Conservation (phyloP, 140 eudicot species). For the Oenanthe javanica region DNA sequence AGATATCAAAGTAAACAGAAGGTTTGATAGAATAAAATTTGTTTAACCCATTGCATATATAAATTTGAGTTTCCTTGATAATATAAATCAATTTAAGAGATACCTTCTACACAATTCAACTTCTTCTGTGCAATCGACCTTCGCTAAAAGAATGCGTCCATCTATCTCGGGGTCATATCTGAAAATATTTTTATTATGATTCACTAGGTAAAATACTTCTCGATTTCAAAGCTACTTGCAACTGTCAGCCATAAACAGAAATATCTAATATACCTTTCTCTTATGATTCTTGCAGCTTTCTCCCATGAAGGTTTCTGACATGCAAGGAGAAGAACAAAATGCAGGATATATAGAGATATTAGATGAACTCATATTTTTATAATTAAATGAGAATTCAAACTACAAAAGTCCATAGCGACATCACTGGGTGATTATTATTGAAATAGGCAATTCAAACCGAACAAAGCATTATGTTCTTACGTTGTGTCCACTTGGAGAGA, state of each 20-base stretch:
- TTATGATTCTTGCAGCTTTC: conserved; percentile 82
- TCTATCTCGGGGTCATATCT: conserved; percentile 91
- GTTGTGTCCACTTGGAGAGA: too few relatives aligned
- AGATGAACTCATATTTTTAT: background rate
- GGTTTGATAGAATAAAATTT: background rate
- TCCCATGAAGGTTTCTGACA: conserved; percentile 98
- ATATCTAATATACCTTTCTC: conserved; percentile 54
- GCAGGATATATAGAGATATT: conserved; percentile 14
- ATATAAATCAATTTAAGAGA: background rate
- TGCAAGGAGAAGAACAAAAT: background rate
- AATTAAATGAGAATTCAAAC: background rate
- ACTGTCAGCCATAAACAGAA: conserved; percentile 6
- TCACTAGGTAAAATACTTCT: conserved; percentile 3
- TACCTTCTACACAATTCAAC: conserved; percentile 84
- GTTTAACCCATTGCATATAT: background rate
- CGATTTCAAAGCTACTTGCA: conserved; percentile 4
- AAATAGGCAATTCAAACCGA: background rate
- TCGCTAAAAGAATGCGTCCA: conserved; percentile 88
- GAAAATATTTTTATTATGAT: conserved; percentile 20
- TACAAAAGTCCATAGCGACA: background rate
- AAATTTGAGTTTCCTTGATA: background rate
- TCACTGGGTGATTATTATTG: background rate
- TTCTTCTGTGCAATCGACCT: conserved; percentile 95
- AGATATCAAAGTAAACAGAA: background rate
- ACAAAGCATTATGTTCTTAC: background rate